Base-by-base conservation (phyloP, 305 asterid species). In the Ajuga reptans region DNA sequence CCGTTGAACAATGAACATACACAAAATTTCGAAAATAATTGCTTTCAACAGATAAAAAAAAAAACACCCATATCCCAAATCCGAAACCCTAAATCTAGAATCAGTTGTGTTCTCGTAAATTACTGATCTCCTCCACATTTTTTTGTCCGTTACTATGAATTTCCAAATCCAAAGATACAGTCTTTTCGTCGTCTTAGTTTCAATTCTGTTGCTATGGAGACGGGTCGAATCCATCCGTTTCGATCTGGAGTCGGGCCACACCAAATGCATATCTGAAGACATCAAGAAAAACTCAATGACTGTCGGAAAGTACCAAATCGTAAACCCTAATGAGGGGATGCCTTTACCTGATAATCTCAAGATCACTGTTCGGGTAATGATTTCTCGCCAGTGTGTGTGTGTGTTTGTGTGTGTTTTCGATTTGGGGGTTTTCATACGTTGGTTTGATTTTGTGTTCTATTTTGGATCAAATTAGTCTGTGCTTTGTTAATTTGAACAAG, bases 251-350 rank as follows among this genome's bases (percentile, higher is more conserved):
- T 78, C 96, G 68, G 92, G 98, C 27, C 90, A 80, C 50, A 83
- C 97, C 8, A 90, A 88, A 79, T 92, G 98, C 78, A 92, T 90
- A 79, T 77, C 96, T 18, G 96, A 92, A 77, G 97, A 92, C 14
- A 88, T 90, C 29, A 84, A 81, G 81, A 68, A 72, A 76, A 89
- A 86, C 68, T 71, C 98, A 5, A 92, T 90, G 96, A 92, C 90
- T 1, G 93, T 92, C 43, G 97, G 97, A 6, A 90, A 86, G 51
- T 92, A 92, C 71, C 86, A 84, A 15, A 74, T 90, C 57, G 86
- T 90, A 1, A 88, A 85, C 60, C 91, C 80, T 15, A 81, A 66
- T 5, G 95, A 92, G 11, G 96, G 86, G 7, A 71, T 66, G 9
- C 91, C 95, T 71, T 78, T 88, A 24, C 97, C 97, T 12, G 95